These are phyloP conservation scores for Pichia deserticola DNA, from an alignment of 805 yeast genomes.

Conservation along the genomic window DNA sequence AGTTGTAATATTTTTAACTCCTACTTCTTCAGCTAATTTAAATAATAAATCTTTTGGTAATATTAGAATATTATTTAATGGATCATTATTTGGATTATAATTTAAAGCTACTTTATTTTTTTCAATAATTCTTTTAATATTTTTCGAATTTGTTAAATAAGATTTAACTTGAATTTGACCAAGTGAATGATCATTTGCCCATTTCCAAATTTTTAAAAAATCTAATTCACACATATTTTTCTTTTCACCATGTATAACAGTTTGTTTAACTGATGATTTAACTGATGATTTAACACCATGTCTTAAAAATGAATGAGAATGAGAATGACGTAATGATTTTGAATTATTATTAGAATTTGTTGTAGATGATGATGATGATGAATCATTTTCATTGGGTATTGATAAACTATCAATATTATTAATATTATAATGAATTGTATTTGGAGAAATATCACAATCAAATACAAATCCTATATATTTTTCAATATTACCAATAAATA, in stretches of 20 bases:
- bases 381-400: background rate
- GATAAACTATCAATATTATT: background rate
- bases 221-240: conserved; percentile 6
- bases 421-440: background rate
- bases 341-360: background rate
- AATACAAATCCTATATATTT: conserved; percentile 6
- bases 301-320: background rate
- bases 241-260: conserved; percentile 5
- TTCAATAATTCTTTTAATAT: background rate
- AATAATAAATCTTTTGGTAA: conserved; percentile 5
- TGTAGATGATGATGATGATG: background rate
- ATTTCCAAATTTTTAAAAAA: conserved; percentile 6
- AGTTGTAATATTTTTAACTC: background rate
- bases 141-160: conserved; percentile 4
- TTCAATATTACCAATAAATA: conserved; percentile 5
- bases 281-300: background rate
- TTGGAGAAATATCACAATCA: conserved; percentile 5
- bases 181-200: background rate
- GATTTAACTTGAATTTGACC: conserved; percentile 4
- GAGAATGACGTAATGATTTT: no score
- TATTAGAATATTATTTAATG: background rate
- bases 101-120: background rate
- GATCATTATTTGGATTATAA: background rate
- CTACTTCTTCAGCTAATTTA: conserved; percentile 2
- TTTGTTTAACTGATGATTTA: background rate